Conservation (phyloP, 371 early-diverging fungal species). For the Syncephalastrum monosporum region DNA sequence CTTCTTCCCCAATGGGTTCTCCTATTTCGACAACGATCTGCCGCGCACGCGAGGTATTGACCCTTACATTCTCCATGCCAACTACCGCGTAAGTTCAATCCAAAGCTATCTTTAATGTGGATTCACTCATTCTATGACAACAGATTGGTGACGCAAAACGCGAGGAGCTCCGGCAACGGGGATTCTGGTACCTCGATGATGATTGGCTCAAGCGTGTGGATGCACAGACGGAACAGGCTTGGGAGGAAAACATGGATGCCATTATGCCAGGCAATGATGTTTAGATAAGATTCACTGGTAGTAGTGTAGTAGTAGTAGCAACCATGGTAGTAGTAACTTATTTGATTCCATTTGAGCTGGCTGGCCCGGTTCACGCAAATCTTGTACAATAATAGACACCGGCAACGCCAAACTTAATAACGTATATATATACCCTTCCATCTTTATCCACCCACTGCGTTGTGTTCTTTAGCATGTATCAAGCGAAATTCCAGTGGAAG, state of each 20-base stretch:
- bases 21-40: slow-evolving; percentile 24
- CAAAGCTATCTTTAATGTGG: neutral
- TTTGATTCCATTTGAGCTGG: slow-evolving; percentile 1
- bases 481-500: too few species aligned
- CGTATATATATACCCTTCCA: too few species aligned
- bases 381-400: too few species aligned
- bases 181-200: slow-evolving; percentile 32
- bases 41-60: slow-evolving; percentile 21
- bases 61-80: slow-evolving; percentile 29
- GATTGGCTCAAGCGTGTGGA: slow-evolving; percentile 18
- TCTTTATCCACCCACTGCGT: too few species aligned
- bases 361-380: too few species aligned
- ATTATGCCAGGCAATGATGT: slow-evolving; percentile 7
- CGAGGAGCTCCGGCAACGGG: slow-evolving; percentile 16
- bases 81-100: slow-evolving; percentile 20
- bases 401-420: too few species aligned
- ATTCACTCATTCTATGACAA: neutral
- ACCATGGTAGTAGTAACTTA: too few species aligned
- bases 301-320: neutral
- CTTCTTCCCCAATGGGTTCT: slow-evolving; percentile 29
- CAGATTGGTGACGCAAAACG: slow-evolving; percentile 52
- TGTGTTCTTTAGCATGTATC: too few species aligned
- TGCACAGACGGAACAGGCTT: slow-evolving; percentile 10
- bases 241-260: slow-evolving; percentile 23
- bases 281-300: neutral